A percentile compares a stretch with the other conserved stretches of the same genome.
phyloP scores from a whole-genome alignment of 1,284 basidiomycete genomes.

The Microbotryum scabiosae region DNA sequence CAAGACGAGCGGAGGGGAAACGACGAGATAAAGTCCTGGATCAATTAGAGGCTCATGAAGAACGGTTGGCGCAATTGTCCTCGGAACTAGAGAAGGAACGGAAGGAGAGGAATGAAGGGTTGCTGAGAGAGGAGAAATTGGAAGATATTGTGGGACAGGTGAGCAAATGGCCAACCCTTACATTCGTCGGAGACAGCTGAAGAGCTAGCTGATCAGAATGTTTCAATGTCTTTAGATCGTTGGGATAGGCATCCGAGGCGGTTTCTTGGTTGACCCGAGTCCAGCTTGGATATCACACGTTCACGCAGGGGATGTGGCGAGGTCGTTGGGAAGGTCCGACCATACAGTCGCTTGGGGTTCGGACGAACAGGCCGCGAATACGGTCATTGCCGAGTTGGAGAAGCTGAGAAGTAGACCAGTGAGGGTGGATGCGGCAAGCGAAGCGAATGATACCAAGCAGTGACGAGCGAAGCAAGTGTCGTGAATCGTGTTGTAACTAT shows the following conservation, averaged over 20 bases:
- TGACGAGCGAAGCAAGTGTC: too few species aligned
- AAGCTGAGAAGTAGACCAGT: too few species aligned
- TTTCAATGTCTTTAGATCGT: constrained; percentile 15
- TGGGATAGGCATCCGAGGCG: constrained; percentile 24
- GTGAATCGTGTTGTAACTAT: too few species aligned
- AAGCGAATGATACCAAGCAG: too few species aligned
- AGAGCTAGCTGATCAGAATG: not conserved
- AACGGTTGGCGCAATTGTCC: constrained; percentile 7
- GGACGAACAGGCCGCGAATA: too few species aligned
- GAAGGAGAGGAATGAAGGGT: not conserved
- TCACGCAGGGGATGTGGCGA: not conserved
- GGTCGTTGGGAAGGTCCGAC: too few species aligned
- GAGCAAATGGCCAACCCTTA: not conserved
- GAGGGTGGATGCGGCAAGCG: too few species aligned
- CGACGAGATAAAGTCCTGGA: constrained; percentile 22
- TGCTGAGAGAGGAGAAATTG: constrained; percentile 11
- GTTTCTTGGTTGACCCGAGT: constrained; percentile 4
- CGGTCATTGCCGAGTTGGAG: too few species aligned
- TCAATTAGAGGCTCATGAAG: constrained; percentile 13
- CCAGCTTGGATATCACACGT: not conserved
- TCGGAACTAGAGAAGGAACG: constrained; percentile 2
- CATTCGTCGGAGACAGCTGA: not conserved
- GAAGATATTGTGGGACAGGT: constrained; percentile 27
- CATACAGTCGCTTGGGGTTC: too few species aligned
- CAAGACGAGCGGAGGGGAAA: constrained; percentile 9